Base-by-base conservation (phyloP, 192 early-diverging fungal genomes). In the Funneliformis mosseae region DNA sequence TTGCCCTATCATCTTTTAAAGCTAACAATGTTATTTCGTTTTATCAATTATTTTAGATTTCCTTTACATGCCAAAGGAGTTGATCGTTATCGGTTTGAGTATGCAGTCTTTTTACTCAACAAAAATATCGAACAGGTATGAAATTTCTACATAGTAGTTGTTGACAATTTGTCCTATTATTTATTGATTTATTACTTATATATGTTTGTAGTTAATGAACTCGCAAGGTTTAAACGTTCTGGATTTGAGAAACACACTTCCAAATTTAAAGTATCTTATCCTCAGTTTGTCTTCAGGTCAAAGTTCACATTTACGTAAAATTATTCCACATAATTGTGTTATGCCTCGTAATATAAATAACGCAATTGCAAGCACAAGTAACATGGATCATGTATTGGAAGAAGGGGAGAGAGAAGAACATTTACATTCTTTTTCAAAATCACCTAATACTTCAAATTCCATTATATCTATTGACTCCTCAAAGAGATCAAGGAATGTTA, bases 41-140 rank as follows among this genome's bases (percentile, higher is more conserved):
- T 55, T 76, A 48, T 74, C 71, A 11, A 28, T 42, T 67, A 27
- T 48, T n/a, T 12, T 82, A 95, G 92, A 23, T 95, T 94, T 85
- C 95, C 95, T 3, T 84, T 96, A 23, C 94, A 88, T 83, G 73
- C 86, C 5, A 91, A 89, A 85, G 92, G 93, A 1, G 84, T 87
- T 3, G 94, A 96, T 48, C 81, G 87, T 9, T 82, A 88, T 79
- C 86, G 92, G 16, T 95, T 95, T 83, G 94, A 95, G 33, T 96
- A 94, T 84, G 94, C 88, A 9, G 95, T 96, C 5, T 96, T 95
- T 84, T 79, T 96, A 43, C 59, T 96, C 71, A 96, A 95, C 80
- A 96, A 96, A 84, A 87, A 96, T 71, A 90, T 96, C 83, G 95
- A 96, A 81, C 94, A 95, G 87, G 91, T 95, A 81, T 50, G 63